These are phyloP conservation scores for Dissophora globulifera DNA, from an alignment of 192 early-diverging fungal genomes.

Conservation along the genomic window DNA sequence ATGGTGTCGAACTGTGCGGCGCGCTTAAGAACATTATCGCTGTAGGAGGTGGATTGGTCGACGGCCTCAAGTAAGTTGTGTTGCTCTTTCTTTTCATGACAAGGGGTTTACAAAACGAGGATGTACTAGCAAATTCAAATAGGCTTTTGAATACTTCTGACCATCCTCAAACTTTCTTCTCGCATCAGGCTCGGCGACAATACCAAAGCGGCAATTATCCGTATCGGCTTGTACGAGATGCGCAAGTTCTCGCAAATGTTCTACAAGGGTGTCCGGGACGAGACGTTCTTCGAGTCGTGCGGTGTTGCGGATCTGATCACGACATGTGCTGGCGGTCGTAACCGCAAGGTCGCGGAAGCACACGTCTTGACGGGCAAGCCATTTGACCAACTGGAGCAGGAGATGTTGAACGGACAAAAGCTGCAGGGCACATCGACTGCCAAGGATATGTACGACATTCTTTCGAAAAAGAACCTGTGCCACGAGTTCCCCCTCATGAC, in stretches of 20 bases:
- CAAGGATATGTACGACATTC: slow-evolving; percentile 85
- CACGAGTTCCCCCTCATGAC: slow-evolving; percentile 90
- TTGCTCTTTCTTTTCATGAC: background rate
- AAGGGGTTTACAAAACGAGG: too few relatives aligned
- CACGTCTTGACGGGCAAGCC: slow-evolving; percentile 92
- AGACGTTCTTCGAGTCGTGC: slow-evolving; percentile 97
- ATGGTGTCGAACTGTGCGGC: slow-evolving; percentile 97
- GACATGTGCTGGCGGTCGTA: slow-evolving; percentile 96
- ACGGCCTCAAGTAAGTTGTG: slow-evolving; percentile 79
- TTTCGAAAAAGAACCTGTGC: slow-evolving; percentile 63
- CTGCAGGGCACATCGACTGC: slow-evolving; percentile 95
- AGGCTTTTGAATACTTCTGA: background rate
- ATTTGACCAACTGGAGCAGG: slow-evolving; percentile 90
- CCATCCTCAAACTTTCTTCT: slow-evolving; percentile 5
- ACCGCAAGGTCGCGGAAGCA: slow-evolving; percentile 92
- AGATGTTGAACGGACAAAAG: slow-evolving; percentile 97
- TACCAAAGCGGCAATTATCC: slow-evolving; percentile 97
- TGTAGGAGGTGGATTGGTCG: slow-evolving; percentile 93
- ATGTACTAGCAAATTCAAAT: too few relatives aligned
- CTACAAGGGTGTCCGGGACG: slow-evolving; percentile 82
- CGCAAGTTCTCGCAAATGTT: slow-evolving; percentile 89
- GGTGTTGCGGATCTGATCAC: slow-evolving; percentile 97
- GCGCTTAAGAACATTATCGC: slow-evolving; percentile 99
- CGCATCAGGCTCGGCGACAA: slow-evolving; percentile 82
- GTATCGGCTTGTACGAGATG: slow-evolving; percentile 96